phyloP scores from a whole-genome alignment of 306 rosid species.

The Styphnolobium japonicum region DNA sequence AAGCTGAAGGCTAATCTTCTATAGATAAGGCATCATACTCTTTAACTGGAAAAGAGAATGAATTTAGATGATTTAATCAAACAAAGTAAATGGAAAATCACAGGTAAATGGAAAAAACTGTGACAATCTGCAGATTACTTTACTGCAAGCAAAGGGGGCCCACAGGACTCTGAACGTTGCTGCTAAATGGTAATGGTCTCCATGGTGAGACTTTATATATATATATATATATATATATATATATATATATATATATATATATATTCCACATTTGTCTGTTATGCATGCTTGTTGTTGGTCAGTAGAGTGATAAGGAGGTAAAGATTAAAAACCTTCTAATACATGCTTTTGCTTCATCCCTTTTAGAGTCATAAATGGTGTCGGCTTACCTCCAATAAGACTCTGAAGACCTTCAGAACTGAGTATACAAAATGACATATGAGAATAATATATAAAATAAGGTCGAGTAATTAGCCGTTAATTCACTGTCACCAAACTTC shows the following conservation, averaged over 20 bases:
- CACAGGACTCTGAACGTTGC: background rate
- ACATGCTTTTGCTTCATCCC: background rate
- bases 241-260: no score
- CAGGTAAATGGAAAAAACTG: background rate
- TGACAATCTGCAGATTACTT: background rate
- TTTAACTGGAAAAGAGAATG: background rate
- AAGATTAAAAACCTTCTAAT: background rate
- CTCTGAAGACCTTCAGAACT: background rate
- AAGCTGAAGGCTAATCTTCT: background rate
- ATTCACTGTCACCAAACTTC: constrained; percentile 10
- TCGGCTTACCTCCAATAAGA: background rate
- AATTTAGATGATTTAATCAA: no score
- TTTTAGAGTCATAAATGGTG: background rate
- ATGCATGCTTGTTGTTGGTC: no score
- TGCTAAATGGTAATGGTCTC: no score
- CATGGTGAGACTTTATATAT: no score
- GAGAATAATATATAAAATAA: constrained; percentile 4
- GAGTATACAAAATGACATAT: no score
- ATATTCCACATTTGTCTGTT: background rate
- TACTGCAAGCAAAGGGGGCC: background rate
- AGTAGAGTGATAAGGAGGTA: background rate
- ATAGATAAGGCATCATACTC: background rate
- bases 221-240: no score
- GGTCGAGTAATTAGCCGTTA: constrained; percentile 4
- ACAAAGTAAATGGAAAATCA: no score